Percentiles rank a stretch among this genome's conserved stretches.
These are phyloP conservation scores for Ceratobasidium sp. DNA, from an alignment of 1,284 basidiomycete genomes.

Conservation along the genomic window DNA sequence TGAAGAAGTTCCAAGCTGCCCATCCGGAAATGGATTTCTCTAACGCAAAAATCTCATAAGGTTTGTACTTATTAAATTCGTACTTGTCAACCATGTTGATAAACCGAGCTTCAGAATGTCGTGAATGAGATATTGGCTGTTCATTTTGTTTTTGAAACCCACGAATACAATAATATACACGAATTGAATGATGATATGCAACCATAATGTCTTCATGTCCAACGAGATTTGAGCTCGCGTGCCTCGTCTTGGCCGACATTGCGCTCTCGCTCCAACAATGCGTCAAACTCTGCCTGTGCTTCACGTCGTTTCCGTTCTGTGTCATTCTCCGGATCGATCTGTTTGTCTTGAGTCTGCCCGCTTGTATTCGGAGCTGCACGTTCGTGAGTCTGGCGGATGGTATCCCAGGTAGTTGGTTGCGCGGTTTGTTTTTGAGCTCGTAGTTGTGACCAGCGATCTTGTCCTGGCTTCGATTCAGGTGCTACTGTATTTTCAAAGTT, in stretches of 20 bases:
- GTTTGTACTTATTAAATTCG: background rate
- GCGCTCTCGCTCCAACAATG: constrained; percentile 90
- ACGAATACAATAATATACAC: background rate
- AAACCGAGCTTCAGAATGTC: too few species aligned
- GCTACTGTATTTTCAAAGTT: background rate
- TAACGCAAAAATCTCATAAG: constrained; percentile 84
- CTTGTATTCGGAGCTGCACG: background rate
- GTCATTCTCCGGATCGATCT: constrained; percentile 39
- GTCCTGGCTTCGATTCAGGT: constrained; percentile 47
- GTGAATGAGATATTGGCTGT: too few species aligned
- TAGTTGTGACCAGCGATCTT: constrained; percentile 70
- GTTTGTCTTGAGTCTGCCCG: constrained; percentile 51
- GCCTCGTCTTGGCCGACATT: constrained; percentile 80
- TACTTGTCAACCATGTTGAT: background rate
- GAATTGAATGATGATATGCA: constrained; percentile 6
- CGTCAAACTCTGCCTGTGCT: constrained; percentile 86
- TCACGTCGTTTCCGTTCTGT: constrained; percentile 63
- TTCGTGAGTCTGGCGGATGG: constrained; percentile 72
- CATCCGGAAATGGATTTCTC: constrained; percentile 97
- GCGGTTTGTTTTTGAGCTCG: constrained; percentile 62
- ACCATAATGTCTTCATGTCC: constrained; percentile 3
- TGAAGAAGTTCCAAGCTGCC: constrained; percentile 89
- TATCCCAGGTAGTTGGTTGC: constrained; percentile 73
- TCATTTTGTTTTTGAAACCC: background rate
- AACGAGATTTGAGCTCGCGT: constrained; percentile 40